Percentiles rank a stretch among this genome's conserved stretches.
Conservation (phyloP, 2,329 filamentous ascomycete genomes). For the Whalleya microplaca region DNA sequence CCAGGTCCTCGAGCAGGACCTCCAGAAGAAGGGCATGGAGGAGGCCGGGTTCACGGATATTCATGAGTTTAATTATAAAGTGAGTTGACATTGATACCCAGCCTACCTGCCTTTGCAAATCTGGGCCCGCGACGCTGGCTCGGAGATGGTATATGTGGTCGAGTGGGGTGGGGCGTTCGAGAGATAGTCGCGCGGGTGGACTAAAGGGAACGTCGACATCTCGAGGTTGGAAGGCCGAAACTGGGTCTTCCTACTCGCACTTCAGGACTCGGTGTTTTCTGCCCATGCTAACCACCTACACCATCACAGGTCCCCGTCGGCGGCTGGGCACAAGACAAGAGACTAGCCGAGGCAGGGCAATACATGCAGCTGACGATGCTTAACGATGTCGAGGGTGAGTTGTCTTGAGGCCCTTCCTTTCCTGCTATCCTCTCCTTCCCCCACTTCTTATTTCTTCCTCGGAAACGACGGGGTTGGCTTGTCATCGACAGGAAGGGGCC, state of each 20-base stretch:
- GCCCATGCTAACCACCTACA: neutral
- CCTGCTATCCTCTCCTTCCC: neutral
- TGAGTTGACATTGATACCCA: no score
- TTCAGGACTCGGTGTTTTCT: conserved; percentile 1
- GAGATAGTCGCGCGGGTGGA: no score
- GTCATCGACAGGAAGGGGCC: no score
- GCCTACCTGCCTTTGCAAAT: no score
- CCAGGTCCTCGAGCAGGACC: conserved; percentile 55
- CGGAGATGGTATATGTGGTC: no score
- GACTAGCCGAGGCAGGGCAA: conserved; percentile 33
- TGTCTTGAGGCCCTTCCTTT: neutral
- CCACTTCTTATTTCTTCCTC: neutral
- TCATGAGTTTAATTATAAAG: conserved; percentile 53
- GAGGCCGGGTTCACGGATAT: conserved; percentile 62
- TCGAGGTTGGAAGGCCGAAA: no score
- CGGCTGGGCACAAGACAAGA: conserved; percentile 36
- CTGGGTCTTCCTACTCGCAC: no score
- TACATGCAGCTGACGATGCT: conserved; percentile 33
- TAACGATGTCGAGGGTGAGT: conserved; percentile 35
- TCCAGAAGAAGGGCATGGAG: conserved; percentile 55
- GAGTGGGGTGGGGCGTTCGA: no score
- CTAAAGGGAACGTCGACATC: no score
- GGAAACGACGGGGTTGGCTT: neutral
- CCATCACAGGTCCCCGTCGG: conserved; percentile 28
- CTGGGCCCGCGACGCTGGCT: no score